Evolutionary conservation across 805 yeast genomes (phyloP).

Genomic region (Myxozyma vanderwaltii): DNA sequence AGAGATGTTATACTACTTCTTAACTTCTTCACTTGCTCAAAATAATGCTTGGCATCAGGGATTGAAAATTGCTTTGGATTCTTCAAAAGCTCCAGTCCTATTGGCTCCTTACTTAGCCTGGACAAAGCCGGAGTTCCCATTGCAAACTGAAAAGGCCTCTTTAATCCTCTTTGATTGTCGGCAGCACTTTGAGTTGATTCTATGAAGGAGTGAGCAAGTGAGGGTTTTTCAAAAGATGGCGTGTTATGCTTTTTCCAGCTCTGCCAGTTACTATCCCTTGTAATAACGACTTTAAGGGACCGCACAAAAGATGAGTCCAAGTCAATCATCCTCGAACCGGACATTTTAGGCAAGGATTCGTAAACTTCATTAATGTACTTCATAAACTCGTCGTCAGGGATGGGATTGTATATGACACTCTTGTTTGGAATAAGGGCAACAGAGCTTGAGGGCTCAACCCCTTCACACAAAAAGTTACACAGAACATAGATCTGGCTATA

Average conservation of each 20-base stretch:
- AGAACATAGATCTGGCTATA: constrained; percentile 39
- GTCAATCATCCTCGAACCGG: constrained; percentile 17
- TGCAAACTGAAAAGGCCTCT: constrained; percentile 37
- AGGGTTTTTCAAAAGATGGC: constrained; percentile 35
- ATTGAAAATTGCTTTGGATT: constrained; percentile 26
- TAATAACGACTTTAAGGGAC: constrained; percentile 30
- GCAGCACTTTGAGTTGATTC: constrained; percentile 12
- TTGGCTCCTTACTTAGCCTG: constrained; percentile 46
- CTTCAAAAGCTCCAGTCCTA: constrained; percentile 46
- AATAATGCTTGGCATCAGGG: constrained; percentile 38
- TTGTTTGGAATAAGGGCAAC: constrained; percentile 23
- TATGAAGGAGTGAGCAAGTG: constrained; percentile 2
- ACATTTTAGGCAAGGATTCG: constrained; percentile 3
- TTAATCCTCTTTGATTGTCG: constrained; percentile 27
- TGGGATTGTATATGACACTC: constrained; percentile 34
- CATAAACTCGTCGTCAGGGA: constrained; percentile 30
- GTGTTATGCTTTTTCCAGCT: constrained; percentile 42
- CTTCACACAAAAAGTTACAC: constrained; percentile 35
- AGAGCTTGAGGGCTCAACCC: neutral
- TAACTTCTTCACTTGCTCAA: constrained; percentile 16
- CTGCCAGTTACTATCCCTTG: constrained; percentile 42
- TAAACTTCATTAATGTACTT: constrained; percentile 26
- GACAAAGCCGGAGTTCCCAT: constrained; percentile 43
- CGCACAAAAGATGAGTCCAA: constrained; percentile 27
- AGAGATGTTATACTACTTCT: constrained; percentile 2